A percentile compares a stretch with the other conserved stretches of the same genome.
These are phyloP conservation scores for Candida pseudoviswanathii DNA, from an alignment of 1,139 yeast genomes.

Conservation along the genomic window DNA sequence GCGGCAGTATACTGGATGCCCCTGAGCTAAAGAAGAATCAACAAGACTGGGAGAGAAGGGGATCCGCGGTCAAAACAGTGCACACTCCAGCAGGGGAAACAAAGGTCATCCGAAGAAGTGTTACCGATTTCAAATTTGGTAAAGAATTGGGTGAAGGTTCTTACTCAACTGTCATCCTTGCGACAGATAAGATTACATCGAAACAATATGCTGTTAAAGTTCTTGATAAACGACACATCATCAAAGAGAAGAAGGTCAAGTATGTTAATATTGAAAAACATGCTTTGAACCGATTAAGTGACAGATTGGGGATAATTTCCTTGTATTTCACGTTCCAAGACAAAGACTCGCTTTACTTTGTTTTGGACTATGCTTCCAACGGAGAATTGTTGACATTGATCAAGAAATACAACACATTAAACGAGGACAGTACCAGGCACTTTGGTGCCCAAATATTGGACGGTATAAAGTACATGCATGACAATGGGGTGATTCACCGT, in stretches of 20 bases:
- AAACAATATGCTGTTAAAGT: conserved; percentile 88
- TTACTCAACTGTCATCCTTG: conserved; percentile 90
- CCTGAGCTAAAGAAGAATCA: conserved; percentile 13
- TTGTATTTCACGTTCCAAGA: conserved; percentile 94
- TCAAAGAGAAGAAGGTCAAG: conserved; percentile 91
- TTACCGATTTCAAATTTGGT: conserved; percentile 85
- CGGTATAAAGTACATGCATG: conserved; percentile 70
- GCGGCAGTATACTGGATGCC: background rate
- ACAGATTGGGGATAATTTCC: conserved; percentile 73
- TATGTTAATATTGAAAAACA: conserved; percentile 96
- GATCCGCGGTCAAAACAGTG: conserved; percentile 40
- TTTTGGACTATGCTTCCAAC: conserved; percentile 87
- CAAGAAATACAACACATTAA: conserved; percentile 75
- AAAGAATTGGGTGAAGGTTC: conserved; percentile 93
- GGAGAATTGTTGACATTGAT: conserved; percentile 87
- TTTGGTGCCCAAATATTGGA: conserved; percentile 66
- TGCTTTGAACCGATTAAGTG: conserved; percentile 81
- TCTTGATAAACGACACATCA: conserved; percentile 89
- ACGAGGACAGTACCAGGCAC: conserved; percentile 76
- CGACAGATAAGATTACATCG: conserved; percentile 72
- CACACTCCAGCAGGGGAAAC: conserved; percentile 17
- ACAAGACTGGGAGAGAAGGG: conserved; percentile 37
- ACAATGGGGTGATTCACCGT: conserved; percentile 76
- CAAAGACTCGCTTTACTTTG: conserved; percentile 83
- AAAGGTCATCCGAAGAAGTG: conserved; percentile 56